A percentile compares a stretch with the other conserved stretches of the same genome.
phyloP scores from a whole-genome alignment of 2,329 filamentous ascomycete genomes.

The Pleomassaria siparia region DNA sequence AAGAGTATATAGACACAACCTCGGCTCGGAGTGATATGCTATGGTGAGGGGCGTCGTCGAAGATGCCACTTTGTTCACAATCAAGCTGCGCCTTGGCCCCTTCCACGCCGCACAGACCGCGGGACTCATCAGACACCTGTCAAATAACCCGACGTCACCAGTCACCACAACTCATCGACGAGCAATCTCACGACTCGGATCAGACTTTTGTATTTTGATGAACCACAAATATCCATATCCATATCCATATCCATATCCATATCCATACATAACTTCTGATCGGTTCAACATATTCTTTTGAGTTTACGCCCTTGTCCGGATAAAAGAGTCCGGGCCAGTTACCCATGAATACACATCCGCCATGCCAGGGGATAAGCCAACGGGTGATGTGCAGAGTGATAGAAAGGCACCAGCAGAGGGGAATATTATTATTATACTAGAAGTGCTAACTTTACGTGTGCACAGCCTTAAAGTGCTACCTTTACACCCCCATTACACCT shows the following conservation, averaged over 20 bases:
- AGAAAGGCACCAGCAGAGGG: no score
- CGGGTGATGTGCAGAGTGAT: no score
- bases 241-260: background rate
- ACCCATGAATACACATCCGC: background rate
- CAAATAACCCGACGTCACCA: slow-evolving; percentile 6
- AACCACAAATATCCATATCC: no score
- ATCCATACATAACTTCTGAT: background rate
- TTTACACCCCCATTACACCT: no score
- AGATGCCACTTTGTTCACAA: slow-evolving; percentile 38
- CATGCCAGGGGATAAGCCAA: no score
- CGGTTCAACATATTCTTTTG: background rate
- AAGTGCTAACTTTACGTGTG: no score
- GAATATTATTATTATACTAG: no score
- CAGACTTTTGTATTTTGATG: no score
- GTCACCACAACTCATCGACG: slow-evolving; percentile 1
- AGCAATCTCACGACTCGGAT: background rate
- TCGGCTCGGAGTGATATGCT: slow-evolving; percentile 15
- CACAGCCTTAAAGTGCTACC: no score
- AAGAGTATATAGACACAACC: slow-evolving; percentile 17
- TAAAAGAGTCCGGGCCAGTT: slow-evolving; percentile 13
- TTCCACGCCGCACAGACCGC: slow-evolving; percentile 20
- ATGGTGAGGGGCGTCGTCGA: slow-evolving; percentile 23
- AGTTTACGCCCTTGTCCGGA: slow-evolving; percentile 11
- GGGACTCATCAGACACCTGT: slow-evolving; percentile 28
- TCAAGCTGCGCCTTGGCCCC: slow-evolving; percentile 20